Conservation (phyloP, 768 basidiomycete genomes). For the Coprinopsis sp. region DNA sequence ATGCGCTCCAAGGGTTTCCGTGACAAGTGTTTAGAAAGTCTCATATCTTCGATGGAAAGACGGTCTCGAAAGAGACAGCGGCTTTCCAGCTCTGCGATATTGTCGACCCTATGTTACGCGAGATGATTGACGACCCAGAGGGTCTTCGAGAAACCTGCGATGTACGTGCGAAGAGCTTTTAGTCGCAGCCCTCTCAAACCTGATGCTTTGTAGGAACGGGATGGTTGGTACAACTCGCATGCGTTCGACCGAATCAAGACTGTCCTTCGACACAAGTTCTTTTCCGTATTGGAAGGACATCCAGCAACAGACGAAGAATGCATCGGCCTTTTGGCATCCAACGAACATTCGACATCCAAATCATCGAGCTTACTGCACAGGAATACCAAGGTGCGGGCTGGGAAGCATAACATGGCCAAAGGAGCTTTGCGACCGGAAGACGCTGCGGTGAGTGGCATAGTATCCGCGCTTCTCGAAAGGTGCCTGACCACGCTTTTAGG, state of each 20-base stretch:
- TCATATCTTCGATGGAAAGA: conserved; percentile 87
- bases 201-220: conserved; percentile 53
- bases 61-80: conserved; percentile 77
- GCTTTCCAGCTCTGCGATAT: conserved; percentile 96
- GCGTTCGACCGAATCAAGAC: conserved; percentile 81
- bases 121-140: conserved; percentile 72
- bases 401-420: conserved; percentile 88
- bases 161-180: conserved; percentile 56
- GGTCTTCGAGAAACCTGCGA: conserved; percentile 69
- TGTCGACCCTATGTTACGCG: conserved; percentile 74
- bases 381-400: conserved; percentile 51
- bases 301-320: conserved; percentile 72
- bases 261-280: conserved; percentile 82
- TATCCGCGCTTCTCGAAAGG: too few relatives aligned
- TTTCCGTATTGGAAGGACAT: conserved; percentile 69
- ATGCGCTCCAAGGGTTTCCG: conserved; percentile 3
- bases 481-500: conserved; percentile 38
- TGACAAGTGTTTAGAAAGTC: conserved; percentile 40
- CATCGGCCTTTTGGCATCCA: conserved; percentile 49
- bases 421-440: conserved; percentile 79
- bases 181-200: neutral
- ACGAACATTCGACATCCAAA: conserved; percentile 37
- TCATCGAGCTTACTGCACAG: conserved; percentile 32
- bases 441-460: conserved; percentile 56
- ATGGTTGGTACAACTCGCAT: conserved; percentile 83